Base-by-base conservation (phyloP, 495 filamentous ascomycete genomes). In the Talaromyces stipitatus region DNA sequence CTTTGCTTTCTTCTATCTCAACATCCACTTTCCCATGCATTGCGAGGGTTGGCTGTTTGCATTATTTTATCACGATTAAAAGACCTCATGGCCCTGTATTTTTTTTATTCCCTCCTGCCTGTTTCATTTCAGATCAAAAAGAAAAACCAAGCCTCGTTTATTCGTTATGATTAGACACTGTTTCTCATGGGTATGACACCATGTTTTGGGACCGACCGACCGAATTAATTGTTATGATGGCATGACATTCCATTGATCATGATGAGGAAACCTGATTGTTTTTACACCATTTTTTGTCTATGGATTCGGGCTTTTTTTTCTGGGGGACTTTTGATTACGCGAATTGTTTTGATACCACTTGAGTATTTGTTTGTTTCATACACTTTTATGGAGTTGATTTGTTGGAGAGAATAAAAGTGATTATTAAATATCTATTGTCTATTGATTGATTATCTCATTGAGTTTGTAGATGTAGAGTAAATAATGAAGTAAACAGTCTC, bases 1-100 rank as follows among this genome's bases (percentile, higher is more conserved):
- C 22, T 65, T 63, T 52, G 36, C 7, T 55, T 41, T 46, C 41
- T 57, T 38, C 26, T 24, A 18, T 41, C 11, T 30, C 12, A 30
- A 26, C 43, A 26, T 47, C 48, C 24, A 18, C 22, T n/a, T n/a
- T n/a, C n/a, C n/a, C 48, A 51, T 51, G 48, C 48, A 51, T 51
- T 51, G 48, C 48, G 48, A 51, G 48, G 48, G 48, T 51, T 26
- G 48, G 48, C 48, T 51, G 48, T 51, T 30, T 51, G 48, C 48
- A 51, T 28, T 51, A 51, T 30, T 51, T 51, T 51, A 22, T 41
- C 36, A 41, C 18, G 36, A n/a, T n/a, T n/a, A n/a, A n/a, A n/a
- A n/a, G n/a, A n/a, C n/a, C n/a, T 41, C 36, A 41, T 16, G 16
- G 48, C 10, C 48, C 16, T 51, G 48, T 51, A 28, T 30, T 28